Percentiles rank a stretch among this genome's conserved stretches.
These are phyloP conservation scores for Tinospora cordifolia DNA, from an alignment of 164 flowering plant genomes.

Conservation along the genomic window DNA sequence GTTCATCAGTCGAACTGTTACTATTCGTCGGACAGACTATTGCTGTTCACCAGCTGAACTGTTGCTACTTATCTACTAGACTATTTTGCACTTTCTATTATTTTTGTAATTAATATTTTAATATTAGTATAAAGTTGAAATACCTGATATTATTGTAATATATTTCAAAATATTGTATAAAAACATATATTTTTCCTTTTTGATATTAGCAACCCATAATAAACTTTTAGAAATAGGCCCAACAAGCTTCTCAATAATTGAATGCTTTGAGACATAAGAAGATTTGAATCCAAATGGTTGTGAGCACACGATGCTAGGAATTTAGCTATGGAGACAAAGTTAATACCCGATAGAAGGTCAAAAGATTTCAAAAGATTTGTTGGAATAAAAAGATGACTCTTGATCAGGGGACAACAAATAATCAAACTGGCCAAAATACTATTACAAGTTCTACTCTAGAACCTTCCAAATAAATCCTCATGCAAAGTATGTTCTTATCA, in stretches of 20 bases:
- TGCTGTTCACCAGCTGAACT: no score
- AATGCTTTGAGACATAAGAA: not conserved
- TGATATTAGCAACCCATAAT: not conserved
- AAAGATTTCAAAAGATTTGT: no score
- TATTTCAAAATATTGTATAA: no score
- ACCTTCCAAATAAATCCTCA: not conserved
- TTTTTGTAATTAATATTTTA: no score
- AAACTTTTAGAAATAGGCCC: not conserved
- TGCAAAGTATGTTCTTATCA: not conserved
- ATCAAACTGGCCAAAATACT: not conserved
- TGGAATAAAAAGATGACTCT: not conserved
- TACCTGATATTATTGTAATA: no score
- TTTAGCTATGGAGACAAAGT: not conserved
- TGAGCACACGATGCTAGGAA: not conserved
- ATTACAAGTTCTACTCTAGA: not conserved
- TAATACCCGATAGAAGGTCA: no score
- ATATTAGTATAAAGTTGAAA: no score
- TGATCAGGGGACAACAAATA: not conserved
- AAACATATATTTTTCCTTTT: no score
- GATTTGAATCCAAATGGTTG: not conserved
- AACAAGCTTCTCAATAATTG: not conserved
- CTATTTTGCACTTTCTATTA: no score
- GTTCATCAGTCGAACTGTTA: no score
- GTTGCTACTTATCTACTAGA: no score
- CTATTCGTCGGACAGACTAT: no score